Evolutionary conservation across 2,329 filamentous ascomycete genomes (phyloP), one percentile per base, ranked within the genome.

Genomic region (Sarocladiaceae sp.): DNA sequence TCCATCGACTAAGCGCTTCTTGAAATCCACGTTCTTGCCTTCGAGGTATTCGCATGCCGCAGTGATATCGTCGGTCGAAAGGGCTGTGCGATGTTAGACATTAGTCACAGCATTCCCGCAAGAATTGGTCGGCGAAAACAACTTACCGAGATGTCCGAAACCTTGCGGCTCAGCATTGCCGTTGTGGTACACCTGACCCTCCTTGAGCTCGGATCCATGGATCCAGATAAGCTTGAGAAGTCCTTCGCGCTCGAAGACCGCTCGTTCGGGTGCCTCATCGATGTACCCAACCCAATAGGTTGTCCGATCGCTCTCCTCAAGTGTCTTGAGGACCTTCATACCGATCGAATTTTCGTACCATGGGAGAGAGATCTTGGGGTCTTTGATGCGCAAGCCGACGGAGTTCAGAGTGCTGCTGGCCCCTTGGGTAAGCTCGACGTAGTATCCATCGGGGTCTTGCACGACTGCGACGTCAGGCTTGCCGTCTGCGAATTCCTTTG

Each of bases 161-260:
- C 37, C 12, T 17, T 40, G 37, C 6, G 37, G 37, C 18, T 40
- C 17, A 7, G 37, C 37, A 17, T 40, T 40, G 15, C 37, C 37
- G 37, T 40, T 20, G 18, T 22, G 37, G 37, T 40, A 40, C 12
- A 40, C 37, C 37, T 40, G 20, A 7, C 37, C 37, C 7, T 40
- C 37, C 37, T 23, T 40, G 5, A 5, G 8, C 23, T 40, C 37
- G 18, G 37, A 40, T 13, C 37, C 37, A 7, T 22, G 37, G n/a
- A 22, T 40, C 37, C 37, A 40, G 37, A 40, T 40, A 20, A 40
- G 37, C 37, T 40, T 40, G 6, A 40, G 37, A 40, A 22, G 37
- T 17, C 37, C 35, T 17, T 40, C 18, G 18, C 37, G 18, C 12
- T 40, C 18, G 7, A 20, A 22, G 5, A 40, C 3, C 7, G 4